Evolutionary conservation across 2,329 filamentous ascomycete genomes (phyloP).

Genomic region (Ramularia collo-cygni): DNA sequence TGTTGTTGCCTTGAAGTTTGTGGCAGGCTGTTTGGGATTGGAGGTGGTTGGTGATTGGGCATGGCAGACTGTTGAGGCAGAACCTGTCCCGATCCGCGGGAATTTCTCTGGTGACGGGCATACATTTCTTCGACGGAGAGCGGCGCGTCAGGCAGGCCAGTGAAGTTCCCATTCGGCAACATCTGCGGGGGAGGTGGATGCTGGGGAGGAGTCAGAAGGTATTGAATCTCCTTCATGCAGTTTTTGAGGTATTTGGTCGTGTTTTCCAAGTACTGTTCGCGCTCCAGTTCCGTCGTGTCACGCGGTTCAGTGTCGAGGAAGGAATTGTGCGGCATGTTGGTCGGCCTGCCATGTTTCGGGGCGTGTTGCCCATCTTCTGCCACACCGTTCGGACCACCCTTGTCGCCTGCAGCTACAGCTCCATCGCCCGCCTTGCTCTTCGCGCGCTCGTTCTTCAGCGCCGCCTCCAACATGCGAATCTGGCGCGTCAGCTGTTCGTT

Average conservation of each 20-base stretch:
- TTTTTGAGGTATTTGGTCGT: constrained; percentile 57
- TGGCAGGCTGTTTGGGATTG: constrained; percentile 28
- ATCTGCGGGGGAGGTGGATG: constrained; percentile 51
- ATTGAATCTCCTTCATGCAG: constrained; percentile 62
- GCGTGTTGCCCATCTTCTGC: constrained; percentile 22
- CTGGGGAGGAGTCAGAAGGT: constrained; percentile 58
- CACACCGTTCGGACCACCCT: constrained; percentile 20
- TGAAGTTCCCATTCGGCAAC: constrained; percentile 29
- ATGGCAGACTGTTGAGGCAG: constrained; percentile 33
- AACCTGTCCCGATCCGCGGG: constrained; percentile 24
- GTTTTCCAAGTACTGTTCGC: constrained; percentile 55
- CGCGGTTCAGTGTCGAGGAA: constrained; percentile 45
- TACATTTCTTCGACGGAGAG: constrained; percentile 55
- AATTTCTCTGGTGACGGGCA: constrained; percentile 47
- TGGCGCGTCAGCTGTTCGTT: constrained; percentile 88
- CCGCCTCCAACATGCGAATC: constrained; percentile 79
- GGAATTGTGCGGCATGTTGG: constrained; percentile 42
- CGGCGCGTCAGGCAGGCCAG: constrained; percentile 43
- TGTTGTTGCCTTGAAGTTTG: constrained; percentile 18
- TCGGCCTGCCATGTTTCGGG: constrained; percentile 24
- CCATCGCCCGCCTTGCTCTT: too few species aligned
- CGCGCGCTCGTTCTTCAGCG: constrained; percentile 73
- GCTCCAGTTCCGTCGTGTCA: constrained; percentile 48
- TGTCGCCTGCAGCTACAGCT: too few species aligned
- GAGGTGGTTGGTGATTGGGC: constrained; percentile 56